Percentiles rank a stretch among this genome's conserved stretches.
phyloP scores from a whole-genome alignment of 495 filamentous ascomycete species.

The Terfezia claveryi region DNA sequence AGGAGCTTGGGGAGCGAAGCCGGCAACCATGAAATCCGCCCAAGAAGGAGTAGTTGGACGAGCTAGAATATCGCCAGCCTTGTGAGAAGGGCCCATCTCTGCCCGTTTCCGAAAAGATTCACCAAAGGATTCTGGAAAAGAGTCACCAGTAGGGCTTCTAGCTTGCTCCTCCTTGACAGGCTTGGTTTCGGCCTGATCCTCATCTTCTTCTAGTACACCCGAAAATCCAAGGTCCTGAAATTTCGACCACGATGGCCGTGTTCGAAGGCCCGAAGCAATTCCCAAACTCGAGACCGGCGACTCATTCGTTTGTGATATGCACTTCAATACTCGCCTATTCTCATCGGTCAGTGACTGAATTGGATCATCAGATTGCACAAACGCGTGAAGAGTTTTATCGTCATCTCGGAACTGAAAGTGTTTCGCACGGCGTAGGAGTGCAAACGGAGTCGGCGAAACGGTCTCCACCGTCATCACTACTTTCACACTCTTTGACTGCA shows the following conservation, averaged over 20 bases:
- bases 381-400: slow-evolving; percentile 59
- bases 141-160: neutral
- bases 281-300: slow-evolving; percentile 46
- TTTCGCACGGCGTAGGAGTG: slow-evolving; percentile 72
- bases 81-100: neutral
- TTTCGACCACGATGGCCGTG: slow-evolving; percentile 83
- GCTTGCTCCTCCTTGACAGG: neutral
- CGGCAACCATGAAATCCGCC: slow-evolving; percentile 89
- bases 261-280: slow-evolving; percentile 40
- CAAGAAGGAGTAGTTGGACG: slow-evolving; percentile 90
- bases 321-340: slow-evolving; percentile 69
- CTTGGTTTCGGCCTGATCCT: slow-evolving; percentile 23
- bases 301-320: slow-evolving; percentile 73
- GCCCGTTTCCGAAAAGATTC: neutral
- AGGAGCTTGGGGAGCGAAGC: slow-evolving; percentile 54
- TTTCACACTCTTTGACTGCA: slow-evolving; percentile 62
- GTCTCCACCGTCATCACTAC: slow-evolving; percentile 94
- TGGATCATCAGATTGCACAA: slow-evolving; percentile 74
- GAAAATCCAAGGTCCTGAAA: slow-evolving; percentile 92
- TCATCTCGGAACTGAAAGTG: slow-evolving; percentile 88
- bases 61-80: slow-evolving; percentile 32
- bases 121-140: neutral
- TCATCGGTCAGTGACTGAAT: slow-evolving; percentile 76
- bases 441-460: slow-evolving; percentile 85
- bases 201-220: slow-evolving; percentile 49